phyloP scores from a whole-genome alignment of 768 basidiomycete species.

The Lentinus tigrinus region DNA sequence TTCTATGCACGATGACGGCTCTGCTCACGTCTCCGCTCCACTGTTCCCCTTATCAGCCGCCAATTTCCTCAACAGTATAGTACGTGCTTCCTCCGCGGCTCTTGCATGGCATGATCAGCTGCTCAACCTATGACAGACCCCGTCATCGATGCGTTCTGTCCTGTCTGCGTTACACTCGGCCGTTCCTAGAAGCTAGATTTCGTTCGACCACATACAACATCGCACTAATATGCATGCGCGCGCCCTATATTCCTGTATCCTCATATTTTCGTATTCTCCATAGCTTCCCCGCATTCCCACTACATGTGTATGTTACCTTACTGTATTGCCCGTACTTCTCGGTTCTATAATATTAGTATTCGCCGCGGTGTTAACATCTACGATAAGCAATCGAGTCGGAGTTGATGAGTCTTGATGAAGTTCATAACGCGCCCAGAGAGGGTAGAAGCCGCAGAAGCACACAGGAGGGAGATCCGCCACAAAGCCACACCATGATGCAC shows the following conservation, averaged over 20 bases:
- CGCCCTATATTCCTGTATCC: neutral
- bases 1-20: neutral
- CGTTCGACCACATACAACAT: constrained; percentile 8
- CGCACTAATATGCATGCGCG: constrained; percentile 8
- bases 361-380: constrained; percentile 8
- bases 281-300: neutral
- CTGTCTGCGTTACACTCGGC: constrained; percentile 26
- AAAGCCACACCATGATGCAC: constrained; percentile 5
- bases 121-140: constrained; percentile 22
- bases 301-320: constrained; percentile 4
- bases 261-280: neutral
- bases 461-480: constrained; percentile 11
- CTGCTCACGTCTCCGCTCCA: constrained; percentile 1
- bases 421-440: constrained; percentile 5
- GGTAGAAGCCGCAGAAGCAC: neutral
- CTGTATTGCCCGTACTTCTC: constrained; percentile 11
- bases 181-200: constrained; percentile 19
- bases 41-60: constrained; percentile 43
- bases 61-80: constrained; percentile 72
- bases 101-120: constrained; percentile 5
- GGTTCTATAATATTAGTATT: constrained; percentile 7
- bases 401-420: neutral
- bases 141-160: constrained; percentile 29
- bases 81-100: constrained; percentile 35
- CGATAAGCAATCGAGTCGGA: constrained; percentile 7